Base-by-base conservation (phyloP, 495 filamentous ascomycete genomes). In the Aspergillus asperescens region DNA sequence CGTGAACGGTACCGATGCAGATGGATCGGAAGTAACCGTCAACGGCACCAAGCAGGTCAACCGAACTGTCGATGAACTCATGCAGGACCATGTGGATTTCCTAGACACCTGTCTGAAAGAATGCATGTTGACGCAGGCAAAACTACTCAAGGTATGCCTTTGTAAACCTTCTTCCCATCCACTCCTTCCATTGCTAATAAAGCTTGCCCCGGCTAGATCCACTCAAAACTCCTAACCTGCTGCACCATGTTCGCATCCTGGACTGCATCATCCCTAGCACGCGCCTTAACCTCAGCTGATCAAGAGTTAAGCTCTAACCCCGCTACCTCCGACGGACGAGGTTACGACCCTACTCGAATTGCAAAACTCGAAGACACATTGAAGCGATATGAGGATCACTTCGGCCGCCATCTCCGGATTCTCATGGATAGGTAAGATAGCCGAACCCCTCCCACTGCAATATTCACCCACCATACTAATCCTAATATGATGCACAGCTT, bases 71-170 rank as follows among this genome's bases (percentile, higher is more conserved):
- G 93, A 98, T 59, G 89, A 96, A 65, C 71, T 98, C 61, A 98
- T 98, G 93, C 90, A 97, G 68, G 92, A 97, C 66, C 93, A 98
- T 75, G 91, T 98, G 25, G 93, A 97, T 69, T 97, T 97, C 66
- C 68, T 98, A 49, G 93, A 96, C 61, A 96, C 92, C 10, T 98
- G 93, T 67, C 73, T 98, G 49, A 97, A 97, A 71, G 93, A 96
- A 72, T 96, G 94, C 75, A 96, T 96, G 92, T 78, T 98, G 28
- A 97, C 94, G 9, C 96, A 98, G 64, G 86, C 87, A 47, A 96
- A 95, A 68, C 71, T 98, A 7, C 73, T 98, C 16, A 84, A 88
- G 74, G 93, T 96, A 78, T 42, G 79, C 4, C 12, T 38, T 67
- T 44, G 27, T 15, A 7, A 9, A 22, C 19, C 6, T 27, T 5